Conservation (phyloP, 176 grass and related monocot genomes). For the Zea luxurians region DNA sequence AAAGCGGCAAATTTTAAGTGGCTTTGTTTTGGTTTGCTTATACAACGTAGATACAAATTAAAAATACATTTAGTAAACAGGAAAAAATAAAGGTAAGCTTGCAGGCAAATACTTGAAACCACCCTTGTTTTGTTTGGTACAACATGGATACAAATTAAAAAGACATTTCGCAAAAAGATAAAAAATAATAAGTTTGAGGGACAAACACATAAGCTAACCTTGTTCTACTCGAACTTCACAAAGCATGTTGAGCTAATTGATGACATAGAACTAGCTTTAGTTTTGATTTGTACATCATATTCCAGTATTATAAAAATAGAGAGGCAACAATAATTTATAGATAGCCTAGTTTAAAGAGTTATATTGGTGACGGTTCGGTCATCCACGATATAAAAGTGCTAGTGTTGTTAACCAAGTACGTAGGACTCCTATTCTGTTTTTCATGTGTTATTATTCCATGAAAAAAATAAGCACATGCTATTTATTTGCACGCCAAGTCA, state of each 20-base stretch:
- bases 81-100: too few relatives aligned
- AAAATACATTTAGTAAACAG: too few relatives aligned
- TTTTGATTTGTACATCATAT: conserved; percentile 31
- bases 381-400: neutral
- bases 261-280: conserved; percentile 15
- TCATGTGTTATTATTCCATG: too few relatives aligned
- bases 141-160: conserved; percentile 3
- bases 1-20: conserved; percentile 31
- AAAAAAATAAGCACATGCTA: too few relatives aligned
- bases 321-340: neutral
- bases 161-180: neutral
- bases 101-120: too few relatives aligned
- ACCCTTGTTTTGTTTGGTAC: too few relatives aligned
- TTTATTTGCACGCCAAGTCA: too few relatives aligned
- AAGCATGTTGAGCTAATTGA: conserved; percentile 40
- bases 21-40: conserved; percentile 14
- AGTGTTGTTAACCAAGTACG: too few relatives aligned
- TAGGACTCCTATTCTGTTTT: too few relatives aligned
- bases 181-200: too few relatives aligned
- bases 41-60: neutral
- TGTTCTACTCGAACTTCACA: conserved; percentile 35
- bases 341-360: neutral
- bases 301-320: conserved; percentile 13
- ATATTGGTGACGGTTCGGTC: neutral
- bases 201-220: neutral